Evolutionary conservation across 805 yeast species (phyloP).

Genomic region (Candida maltosa): DNA sequence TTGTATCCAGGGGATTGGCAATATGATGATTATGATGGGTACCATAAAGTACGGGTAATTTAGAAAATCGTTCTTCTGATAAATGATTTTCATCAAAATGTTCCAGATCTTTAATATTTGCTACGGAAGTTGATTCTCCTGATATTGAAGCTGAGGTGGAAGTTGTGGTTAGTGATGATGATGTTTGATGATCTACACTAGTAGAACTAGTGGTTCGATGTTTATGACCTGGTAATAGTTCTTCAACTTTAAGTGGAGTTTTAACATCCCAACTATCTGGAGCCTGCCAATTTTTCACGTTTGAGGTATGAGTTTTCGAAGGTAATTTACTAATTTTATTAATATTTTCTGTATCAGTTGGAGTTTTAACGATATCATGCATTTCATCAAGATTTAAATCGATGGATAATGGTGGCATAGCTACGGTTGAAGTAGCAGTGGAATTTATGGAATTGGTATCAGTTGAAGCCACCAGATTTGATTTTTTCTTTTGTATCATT

Average conservation of each 20-base stretch:
- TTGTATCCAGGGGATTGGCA: background rate
- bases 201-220: too few species aligned
- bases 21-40: constrained; percentile 9
- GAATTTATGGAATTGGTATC: background rate
- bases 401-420: constrained; percentile 13
- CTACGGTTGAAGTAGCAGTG: too few species aligned
- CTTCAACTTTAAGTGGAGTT: constrained; percentile 10
- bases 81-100: constrained; percentile 1
- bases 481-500: background rate
- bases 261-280: constrained; percentile 52
- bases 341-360: background rate
- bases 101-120: background rate
- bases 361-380: constrained; percentile 44
- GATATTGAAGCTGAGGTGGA: too few species aligned
- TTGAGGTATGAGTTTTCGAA: too few species aligned
- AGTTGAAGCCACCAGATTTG: background rate
- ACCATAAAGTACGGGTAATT: constrained; percentile 33
- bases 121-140: too few species aligned
- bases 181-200: too few species aligned
- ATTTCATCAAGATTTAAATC: constrained; percentile 50
- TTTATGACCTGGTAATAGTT: too few species aligned
- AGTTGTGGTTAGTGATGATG: too few species aligned
- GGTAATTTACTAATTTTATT: background rate
- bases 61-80: too few species aligned
- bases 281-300: constrained; percentile 43